phyloP scores from a whole-genome alignment of 345 rosid species.

The Arabis alpina region DNA sequence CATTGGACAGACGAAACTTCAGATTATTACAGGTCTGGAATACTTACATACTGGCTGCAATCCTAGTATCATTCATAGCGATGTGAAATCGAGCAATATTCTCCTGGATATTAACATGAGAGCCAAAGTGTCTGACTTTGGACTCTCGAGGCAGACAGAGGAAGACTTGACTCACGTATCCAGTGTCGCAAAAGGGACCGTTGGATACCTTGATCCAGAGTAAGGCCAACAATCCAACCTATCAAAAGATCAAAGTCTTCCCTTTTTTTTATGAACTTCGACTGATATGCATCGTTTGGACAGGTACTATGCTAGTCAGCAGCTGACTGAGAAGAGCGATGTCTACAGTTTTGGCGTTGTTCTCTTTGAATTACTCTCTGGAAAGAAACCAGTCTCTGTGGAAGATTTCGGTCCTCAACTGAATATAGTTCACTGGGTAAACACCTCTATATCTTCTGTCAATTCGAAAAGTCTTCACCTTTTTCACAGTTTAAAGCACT shows the following conservation, averaged over 20 bases:
- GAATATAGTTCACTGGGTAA: conserved; percentile 96
- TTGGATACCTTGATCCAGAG: conserved; percentile 98
- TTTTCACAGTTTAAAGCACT: conserved; percentile 14
- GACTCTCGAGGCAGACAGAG: conserved; percentile 94
- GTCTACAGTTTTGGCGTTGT: conserved; percentile 98
- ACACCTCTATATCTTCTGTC: conserved; percentile 7
- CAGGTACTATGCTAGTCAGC: conserved; percentile 94
- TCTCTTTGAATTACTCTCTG: conserved; percentile 89
- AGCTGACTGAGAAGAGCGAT: conserved; percentile 93
- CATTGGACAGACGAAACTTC: conserved; percentile 45
- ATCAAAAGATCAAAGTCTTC: neutral
- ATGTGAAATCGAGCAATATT: conserved; percentile 94
- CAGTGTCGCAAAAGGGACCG: conserved; percentile 91
- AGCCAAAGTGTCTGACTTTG: conserved; percentile 96
- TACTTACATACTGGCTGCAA: conserved; percentile 96
- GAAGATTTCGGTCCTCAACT: conserved; percentile 87
- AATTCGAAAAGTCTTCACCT: conserved; percentile 18
- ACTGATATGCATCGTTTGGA: neutral
- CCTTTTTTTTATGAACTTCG: neutral
- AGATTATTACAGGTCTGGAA: conserved; percentile 81
- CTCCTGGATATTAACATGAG: conserved; percentile 91
- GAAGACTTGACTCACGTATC: conserved; percentile 92
- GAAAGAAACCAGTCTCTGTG: conserved; percentile 79
- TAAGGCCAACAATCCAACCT: conserved; percentile 45
- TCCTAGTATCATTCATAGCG: conserved; percentile 94